Evolutionary conservation across 805 yeast species (phyloP), one percentile per base, ranked within the genome.

Genomic region (Saccharomyces mikatae): DNA sequence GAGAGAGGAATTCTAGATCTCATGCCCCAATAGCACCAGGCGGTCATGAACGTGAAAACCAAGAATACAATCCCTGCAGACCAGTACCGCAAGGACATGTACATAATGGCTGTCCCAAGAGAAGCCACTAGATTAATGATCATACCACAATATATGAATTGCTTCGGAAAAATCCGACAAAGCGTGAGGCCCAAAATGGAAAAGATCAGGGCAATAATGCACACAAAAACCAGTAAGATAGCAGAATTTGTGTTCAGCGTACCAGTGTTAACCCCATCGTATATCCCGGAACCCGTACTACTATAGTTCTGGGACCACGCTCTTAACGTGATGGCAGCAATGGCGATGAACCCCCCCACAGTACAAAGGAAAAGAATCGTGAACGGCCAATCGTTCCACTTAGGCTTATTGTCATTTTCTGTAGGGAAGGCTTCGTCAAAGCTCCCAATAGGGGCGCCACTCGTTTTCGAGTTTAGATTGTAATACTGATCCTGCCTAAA

Each of bases 61-160:
- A 86, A 71, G 59, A 84, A 86, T 41, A 85, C 89, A 56, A 87
- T 75, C 2, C 89, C 96, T 0, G 95, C 92, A 4, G 92, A 83
- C 75, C 84, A 89, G 69, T 87, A 86, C 31, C 76, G 74, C 60
- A 79, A 76, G 1, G 77, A 83, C 62, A 90, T 76, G 64, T 86
- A 87, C 70, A 81, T 84, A 60, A 90, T 83, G 4, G 89, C 81
- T 5, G 95, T 83, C 17, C 87, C 96, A 28, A 89, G 62, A 2
- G 92, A 89, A 54, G 87, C 69, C 1, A 82, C 61, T 11, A 88
- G 75, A 64, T 88, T 88, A 49, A 84, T 71, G 31, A 87, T 74
- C 58, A 89, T 78, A 1, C 95, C 87, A 27, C 82, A 69, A 53
- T 79, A 77, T 60, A 89, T 87, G 68, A 89, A 89, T 53, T 76